These are phyloP conservation scores for Lactarius quietus DNA, from an alignment of 768 basidiomycete genomes.

Conservation along the genomic window DNA sequence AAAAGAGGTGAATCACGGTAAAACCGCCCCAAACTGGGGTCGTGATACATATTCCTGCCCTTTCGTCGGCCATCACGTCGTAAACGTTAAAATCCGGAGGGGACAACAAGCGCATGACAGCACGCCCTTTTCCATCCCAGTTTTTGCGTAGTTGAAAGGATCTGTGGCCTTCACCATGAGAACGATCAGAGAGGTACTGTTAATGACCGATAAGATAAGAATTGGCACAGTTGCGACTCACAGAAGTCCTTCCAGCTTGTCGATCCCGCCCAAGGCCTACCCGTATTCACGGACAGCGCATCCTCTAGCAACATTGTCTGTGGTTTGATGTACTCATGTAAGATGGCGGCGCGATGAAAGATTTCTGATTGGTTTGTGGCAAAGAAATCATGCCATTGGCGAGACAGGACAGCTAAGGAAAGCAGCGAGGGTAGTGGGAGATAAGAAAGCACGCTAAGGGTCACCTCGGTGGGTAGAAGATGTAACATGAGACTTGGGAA, in stretches of 20 bases:
- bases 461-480: conserved; percentile 54
- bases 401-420: conserved; percentile 39
- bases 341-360: conserved; percentile 54
- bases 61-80: no score
- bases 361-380: conserved; percentile 45
- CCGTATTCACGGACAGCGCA: conserved; percentile 32
- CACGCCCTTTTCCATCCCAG: no score
- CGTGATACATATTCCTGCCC: no score
- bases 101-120: no score
- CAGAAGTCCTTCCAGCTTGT: conserved; percentile 59
- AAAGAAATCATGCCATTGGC: conserved; percentile 47
- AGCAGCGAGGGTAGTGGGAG: conserved; percentile 47
- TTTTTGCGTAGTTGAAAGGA: no score
- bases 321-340: conserved; percentile 45
- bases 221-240: no score
- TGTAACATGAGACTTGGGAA: conserved; percentile 34
- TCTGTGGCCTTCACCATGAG: no score
- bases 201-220: no score
- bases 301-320: conserved; percentile 32
- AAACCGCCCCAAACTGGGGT: no score
- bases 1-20: no score
- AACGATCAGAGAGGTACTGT: no score
- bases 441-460: conserved; percentile 46
- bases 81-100: no score
- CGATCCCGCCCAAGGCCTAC: conserved; percentile 39